Evolutionary conservation across 2,329 filamentous ascomycete genomes (phyloP), one percentile per base, ranked within the genome.

Genomic region (Geosmithia flava): DNA sequence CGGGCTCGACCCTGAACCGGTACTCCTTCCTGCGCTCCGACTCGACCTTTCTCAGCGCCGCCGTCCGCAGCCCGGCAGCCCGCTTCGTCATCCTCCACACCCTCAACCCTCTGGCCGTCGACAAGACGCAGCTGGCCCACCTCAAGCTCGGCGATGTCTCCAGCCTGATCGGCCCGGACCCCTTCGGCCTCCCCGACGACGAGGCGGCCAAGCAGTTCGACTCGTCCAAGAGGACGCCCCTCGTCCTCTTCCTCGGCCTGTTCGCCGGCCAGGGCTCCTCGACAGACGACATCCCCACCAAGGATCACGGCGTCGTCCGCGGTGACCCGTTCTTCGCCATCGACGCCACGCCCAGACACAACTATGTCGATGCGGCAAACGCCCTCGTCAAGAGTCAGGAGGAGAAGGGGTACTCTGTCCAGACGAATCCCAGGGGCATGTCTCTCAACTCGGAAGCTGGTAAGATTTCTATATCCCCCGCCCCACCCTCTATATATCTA

Each of bases 301-400:
- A 53, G 7, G 56, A 59, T 2, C 84, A 83, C 58, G 81, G 80
- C 51, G 79, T 80, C 45, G 94, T 95, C 61, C 76, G 72, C 33
- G 93, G 91, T 3, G 74, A 76, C 45, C 90, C 93, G 1, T 94
- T 82, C 67, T 98, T 97, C 61, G 91, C 90, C 1, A 64, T 98
- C 13, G 93, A 97, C 61, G 76, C 95, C 19, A 94, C 90, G 3
- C 84, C 88, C 0, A 79, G 75, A 52, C 82, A 77, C 1, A 70
- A 70, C 3, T 68, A 81, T 37, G 78, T 76, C 49, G 78, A 82
- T 2, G 76, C 76, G 42, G 81, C 81, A 1, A 76, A 78, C 49
- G 68, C 68, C 27, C 68, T 70, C 42, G 48, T 66, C 44, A 58
- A 62, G 48, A 51, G 53, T 10, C 60, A 65, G 43, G 56, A 85